Percentiles rank a stretch among this genome's conserved stretches.
These are phyloP conservation scores for Lactarius vividus DNA, from an alignment of 768 basidiomycete genomes.

Conservation along the genomic window DNA sequence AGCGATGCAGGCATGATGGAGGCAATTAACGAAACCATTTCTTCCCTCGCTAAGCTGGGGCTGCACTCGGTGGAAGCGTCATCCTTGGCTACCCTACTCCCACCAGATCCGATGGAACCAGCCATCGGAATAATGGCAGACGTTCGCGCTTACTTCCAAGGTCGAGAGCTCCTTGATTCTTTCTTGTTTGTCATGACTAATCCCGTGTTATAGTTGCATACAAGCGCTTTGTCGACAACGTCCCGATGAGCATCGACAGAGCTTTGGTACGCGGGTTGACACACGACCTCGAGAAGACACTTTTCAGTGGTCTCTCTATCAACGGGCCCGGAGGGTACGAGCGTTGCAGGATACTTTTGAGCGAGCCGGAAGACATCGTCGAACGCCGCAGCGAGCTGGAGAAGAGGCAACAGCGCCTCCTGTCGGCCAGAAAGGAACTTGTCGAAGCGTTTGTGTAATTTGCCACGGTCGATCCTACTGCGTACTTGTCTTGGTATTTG, in stretches of 20 bases:
- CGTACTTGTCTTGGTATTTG: not conserved
- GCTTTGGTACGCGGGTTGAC: constrained; percentile 51
- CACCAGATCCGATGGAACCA: constrained; percentile 50
- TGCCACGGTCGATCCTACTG: not conserved
- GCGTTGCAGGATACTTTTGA: constrained; percentile 48
- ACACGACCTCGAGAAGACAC: constrained; percentile 39
- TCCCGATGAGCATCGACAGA: constrained; percentile 55
- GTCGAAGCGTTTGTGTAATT: constrained; percentile 20
- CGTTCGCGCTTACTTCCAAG: constrained; percentile 73
- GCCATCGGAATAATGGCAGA: constrained; percentile 67
- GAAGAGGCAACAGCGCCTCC: constrained; percentile 49
- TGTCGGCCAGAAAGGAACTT: constrained; percentile 44
- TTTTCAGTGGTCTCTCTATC: constrained; percentile 49
- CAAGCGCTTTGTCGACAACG: constrained; percentile 56
- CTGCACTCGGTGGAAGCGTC: constrained; percentile 37
- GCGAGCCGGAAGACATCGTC: constrained; percentile 46
- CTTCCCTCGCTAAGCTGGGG: constrained; percentile 41
- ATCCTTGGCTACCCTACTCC: constrained; percentile 49
- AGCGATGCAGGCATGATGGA: not conserved
- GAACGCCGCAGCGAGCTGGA: constrained; percentile 45
- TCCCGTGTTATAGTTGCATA: constrained; percentile 43
- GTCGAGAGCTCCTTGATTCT: constrained; percentile 36
- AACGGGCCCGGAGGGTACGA: constrained; percentile 43
- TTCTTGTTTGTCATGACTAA: constrained; percentile 3
- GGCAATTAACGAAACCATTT: constrained; percentile 32